Evolutionary conservation across 176 grass and related monocot species (phyloP).

Genomic region (Carex parvula): DNA sequence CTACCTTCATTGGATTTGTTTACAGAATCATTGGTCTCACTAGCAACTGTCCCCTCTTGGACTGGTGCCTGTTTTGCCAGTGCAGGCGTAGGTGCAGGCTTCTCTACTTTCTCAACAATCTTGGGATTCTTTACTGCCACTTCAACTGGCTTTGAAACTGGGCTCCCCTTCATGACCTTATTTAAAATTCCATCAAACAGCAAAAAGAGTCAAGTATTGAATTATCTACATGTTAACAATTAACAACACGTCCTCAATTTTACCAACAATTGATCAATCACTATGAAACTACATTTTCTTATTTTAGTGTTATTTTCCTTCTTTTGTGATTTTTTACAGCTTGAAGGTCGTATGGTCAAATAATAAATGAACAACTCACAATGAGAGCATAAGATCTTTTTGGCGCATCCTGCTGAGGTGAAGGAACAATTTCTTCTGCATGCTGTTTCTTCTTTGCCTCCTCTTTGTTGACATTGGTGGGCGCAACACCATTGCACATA

Average conservation of each 20-base stretch:
- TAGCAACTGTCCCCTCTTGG: constrained; percentile 25
- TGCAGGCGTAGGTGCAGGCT: constrained; percentile 21
- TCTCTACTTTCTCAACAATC: constrained; percentile 37
- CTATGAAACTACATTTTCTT: not conserved
- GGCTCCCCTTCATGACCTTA: constrained; percentile 68
- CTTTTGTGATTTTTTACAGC: not conserved
- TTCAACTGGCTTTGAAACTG: constrained; percentile 20
- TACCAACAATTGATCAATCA: not conserved
- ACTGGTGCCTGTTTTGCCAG: constrained; percentile 30
- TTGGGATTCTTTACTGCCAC: constrained; percentile 41
- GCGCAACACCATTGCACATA: constrained; percentile 26
- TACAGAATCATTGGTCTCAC: constrained; percentile 33
- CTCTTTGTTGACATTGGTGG: constrained; percentile 44
- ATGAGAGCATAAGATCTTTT: constrained; percentile 94
- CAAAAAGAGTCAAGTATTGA: not conserved
- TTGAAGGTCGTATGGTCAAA: not conserved
- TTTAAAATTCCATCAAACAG: not conserved
- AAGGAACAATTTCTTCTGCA: constrained; percentile 6
- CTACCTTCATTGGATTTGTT: constrained; percentile 48
- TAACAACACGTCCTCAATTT: not conserved
- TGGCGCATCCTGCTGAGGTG: constrained; percentile 45
- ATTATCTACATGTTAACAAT: not conserved
- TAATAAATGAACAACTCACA: constrained; percentile 52
- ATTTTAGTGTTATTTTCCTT: not conserved
- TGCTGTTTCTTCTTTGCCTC: constrained; percentile 28